phyloP scores from a whole-genome alignment of 441 rosid genomes.

The Francoa sonchifolia region DNA sequence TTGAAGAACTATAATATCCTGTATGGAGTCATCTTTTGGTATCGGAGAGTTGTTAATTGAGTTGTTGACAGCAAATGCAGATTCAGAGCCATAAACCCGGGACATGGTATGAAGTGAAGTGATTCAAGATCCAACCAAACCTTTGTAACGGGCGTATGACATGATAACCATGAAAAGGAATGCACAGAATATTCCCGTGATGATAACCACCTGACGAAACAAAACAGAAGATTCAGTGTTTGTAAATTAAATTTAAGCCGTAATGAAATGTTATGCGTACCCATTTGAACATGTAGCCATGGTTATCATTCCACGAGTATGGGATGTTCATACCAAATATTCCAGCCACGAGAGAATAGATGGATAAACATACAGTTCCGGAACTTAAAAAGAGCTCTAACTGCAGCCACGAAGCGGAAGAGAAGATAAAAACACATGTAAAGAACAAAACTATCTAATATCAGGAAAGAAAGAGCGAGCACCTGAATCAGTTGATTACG shows the following conservation, averaged over 20 bases:
- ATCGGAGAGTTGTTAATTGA: too few species aligned
- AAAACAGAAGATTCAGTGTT: conserved; percentile 3
- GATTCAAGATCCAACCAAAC: conserved; percentile 70
- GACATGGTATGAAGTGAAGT: too few species aligned
- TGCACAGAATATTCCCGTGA: conserved; percentile 26
- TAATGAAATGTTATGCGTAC: conserved; percentile 24
- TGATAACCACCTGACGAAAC: conserved; percentile 42
- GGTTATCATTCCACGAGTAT: conserved; percentile 52
- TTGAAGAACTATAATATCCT: too few species aligned
- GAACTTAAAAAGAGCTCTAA: conserved; percentile 74
- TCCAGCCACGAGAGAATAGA: conserved; percentile 64
- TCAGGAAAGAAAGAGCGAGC: not conserved
- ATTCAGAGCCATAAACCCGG: too few species aligned
- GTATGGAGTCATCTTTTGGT: too few species aligned
- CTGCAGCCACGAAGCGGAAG: conserved; percentile 27
- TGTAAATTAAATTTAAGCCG: not conserved
- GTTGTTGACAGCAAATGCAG: too few species aligned
- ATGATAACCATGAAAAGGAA: conserved; percentile 37
- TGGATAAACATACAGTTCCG: conserved; percentile 55
- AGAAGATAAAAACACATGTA: not conserved
- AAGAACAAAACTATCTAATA: not conserved
- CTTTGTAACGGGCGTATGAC: conserved; percentile 69
- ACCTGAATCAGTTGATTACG: conserved; percentile 98
- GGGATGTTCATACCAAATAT: conserved; percentile 95
- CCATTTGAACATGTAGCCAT: conserved; percentile 73